Conservation (phyloP, 83 land plant species). For the Diphasiastrum complanatum region DNA sequence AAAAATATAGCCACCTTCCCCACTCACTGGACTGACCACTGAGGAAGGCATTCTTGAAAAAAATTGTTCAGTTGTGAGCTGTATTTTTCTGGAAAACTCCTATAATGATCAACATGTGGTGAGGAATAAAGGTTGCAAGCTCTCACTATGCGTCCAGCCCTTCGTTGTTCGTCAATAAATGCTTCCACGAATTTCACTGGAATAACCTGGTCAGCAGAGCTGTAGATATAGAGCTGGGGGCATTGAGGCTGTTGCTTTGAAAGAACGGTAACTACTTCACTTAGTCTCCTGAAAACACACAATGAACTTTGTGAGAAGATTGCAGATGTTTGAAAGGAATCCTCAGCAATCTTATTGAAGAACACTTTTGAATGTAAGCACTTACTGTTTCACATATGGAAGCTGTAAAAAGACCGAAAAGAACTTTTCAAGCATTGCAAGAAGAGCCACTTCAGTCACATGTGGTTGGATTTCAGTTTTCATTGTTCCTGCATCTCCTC, state of each 20-base stretch:
- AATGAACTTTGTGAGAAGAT: too few relatives aligned
- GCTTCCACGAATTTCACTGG: constrained; percentile 84
- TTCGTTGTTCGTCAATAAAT: constrained; percentile 69
- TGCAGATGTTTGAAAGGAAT: too few relatives aligned
- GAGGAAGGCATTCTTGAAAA: constrained; percentile 59
- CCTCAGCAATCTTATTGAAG: too few relatives aligned
- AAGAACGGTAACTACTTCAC: constrained; percentile 58
- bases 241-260: constrained; percentile 70
- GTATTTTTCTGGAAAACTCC: constrained; percentile 70
- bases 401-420: constrained; percentile 69
- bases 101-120: constrained; percentile 95
- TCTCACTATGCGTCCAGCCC: constrained; percentile 69
- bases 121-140: constrained; percentile 75
- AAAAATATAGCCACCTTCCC: too few relatives aligned
- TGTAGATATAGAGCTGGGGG: constrained; percentile 89
- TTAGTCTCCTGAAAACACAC: constrained; percentile 88
- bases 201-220: constrained; percentile 84
- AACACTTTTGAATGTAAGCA: neutral
- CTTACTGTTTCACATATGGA: constrained; percentile 66
- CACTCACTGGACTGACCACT: too few relatives aligned
- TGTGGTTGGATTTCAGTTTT: constrained; percentile 36
- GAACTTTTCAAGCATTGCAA: constrained; percentile 62
- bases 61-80: constrained; percentile 63
- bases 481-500: constrained; percentile 9
- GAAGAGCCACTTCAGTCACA: constrained; percentile 62